Conservation (phyloP, 768 basidiomycete genomes). For the Boletus speciosus region DNA sequence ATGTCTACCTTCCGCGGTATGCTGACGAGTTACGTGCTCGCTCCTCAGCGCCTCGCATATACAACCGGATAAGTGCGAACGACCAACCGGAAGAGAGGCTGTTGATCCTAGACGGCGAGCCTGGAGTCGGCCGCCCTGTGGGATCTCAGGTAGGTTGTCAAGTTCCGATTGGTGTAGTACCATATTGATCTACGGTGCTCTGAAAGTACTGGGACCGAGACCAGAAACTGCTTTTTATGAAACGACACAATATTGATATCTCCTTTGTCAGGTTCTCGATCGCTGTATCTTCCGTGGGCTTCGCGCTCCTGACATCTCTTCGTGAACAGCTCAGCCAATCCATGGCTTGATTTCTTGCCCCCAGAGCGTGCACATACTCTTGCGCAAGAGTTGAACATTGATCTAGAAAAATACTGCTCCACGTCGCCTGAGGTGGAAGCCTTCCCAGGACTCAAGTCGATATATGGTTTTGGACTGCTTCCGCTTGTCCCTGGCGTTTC, state of each 20-base stretch:
- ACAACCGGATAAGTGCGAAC: conserved; percentile 41
- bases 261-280: conserved; percentile 66
- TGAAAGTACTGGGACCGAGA: conserved; percentile 69
- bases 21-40: conserved; percentile 65
- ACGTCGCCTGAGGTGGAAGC: conserved; percentile 44
- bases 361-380: conserved; percentile 62
- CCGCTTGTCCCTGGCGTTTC: conserved; percentile 72
- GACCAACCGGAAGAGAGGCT: conserved; percentile 62
- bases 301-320: conserved; percentile 15
- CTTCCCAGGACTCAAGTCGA: conserved; percentile 47
- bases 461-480: conserved; percentile 83
- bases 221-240: conserved; percentile 85
- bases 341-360: conserved; percentile 86
- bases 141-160: conserved; percentile 58
- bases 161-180: background rate
- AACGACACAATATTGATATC: conserved; percentile 73
- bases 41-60: conserved; percentile 62
- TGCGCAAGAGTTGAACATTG: conserved; percentile 68
- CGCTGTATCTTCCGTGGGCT: background rate
- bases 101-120: conserved; percentile 76
- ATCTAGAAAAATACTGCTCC: conserved; percentile 77
- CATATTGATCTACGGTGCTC: conserved; percentile 9
- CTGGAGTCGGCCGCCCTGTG: conserved; percentile 74
- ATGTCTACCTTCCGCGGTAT: conserved; percentile 81
- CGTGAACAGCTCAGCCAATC: conserved; percentile 69